Conservation (phyloP, 345 rosid genomes). For the Mercurialis annua region DNA sequence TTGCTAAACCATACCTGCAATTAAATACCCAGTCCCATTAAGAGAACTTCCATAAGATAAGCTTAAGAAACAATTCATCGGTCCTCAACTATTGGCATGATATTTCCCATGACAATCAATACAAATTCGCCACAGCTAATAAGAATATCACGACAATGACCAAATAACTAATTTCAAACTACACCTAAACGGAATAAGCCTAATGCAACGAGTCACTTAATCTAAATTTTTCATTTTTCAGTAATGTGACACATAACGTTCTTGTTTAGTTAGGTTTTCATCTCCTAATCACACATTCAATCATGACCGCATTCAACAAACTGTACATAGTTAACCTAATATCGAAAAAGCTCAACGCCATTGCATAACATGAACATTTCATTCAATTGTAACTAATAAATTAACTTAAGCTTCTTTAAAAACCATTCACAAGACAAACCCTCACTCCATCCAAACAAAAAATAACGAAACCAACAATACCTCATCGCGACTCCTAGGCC, state of each 20-base stretch:
- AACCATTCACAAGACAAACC: background rate
- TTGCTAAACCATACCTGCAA: constrained; percentile 81
- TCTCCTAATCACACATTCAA: background rate
- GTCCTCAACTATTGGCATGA: background rate
- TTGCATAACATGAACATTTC: background rate
- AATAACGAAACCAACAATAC: constrained; percentile 29
- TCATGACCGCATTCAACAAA: background rate
- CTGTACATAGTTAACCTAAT: background rate
- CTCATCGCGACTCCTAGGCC: constrained; percentile 98
- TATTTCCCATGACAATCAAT: background rate
- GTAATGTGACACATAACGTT: background rate
- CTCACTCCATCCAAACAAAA: background rate
- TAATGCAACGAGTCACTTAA: background rate
- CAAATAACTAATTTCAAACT: background rate
- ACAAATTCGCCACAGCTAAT: constrained; percentile 1
- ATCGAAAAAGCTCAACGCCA: background rate
- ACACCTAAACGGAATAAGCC: background rate
- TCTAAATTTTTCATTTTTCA: background rate
- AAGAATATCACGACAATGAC: background rate
- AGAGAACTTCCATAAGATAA: background rate
- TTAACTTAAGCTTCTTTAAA: background rate
- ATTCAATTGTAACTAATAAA: background rate
- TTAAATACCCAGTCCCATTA: constrained; percentile 17
- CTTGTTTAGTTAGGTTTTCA: background rate
- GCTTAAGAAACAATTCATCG: background rate